Evolutionary conservation across 1,284 basidiomycete genomes (phyloP).

Genomic region (Marasmius fiardii): DNA sequence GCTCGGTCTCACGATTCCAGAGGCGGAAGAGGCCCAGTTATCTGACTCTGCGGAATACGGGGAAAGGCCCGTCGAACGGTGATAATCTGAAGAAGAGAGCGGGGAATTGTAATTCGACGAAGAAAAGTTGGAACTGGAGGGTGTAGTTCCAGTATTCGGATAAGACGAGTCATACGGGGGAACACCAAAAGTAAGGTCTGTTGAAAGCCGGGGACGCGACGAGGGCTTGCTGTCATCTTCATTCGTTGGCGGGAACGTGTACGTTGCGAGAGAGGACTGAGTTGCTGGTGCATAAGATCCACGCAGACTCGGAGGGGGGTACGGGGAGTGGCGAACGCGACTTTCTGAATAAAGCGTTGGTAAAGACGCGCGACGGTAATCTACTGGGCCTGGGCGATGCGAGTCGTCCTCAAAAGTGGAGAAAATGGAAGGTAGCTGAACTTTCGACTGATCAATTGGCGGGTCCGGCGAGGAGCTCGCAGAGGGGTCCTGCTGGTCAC

Average conservation of each 20-base stretch:
- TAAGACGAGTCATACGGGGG: conserved; percentile 41
- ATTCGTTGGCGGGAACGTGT: conserved; percentile 56
- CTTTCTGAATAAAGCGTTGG: conserved; percentile 55
- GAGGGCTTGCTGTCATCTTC: conserved; percentile 32
- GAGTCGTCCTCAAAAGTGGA: conserved; percentile 56
- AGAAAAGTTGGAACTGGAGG: conserved; percentile 44
- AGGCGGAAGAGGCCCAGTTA: conserved; percentile 42
- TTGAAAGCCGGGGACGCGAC: conserved; percentile 44
- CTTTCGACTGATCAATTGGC: conserved; percentile 41
- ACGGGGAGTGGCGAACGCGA: conserved; percentile 45
- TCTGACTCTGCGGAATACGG: conserved; percentile 42
- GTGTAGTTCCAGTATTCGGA: conserved; percentile 33
- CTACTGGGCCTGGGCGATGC: conserved; percentile 46
- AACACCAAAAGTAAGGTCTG: conserved; percentile 44
- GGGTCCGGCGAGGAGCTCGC: neutral
- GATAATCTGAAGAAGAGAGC: conserved; percentile 34
- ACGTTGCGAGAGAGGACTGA: conserved; percentile 47
- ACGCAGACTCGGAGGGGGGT: conserved; percentile 42
- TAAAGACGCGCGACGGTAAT: conserved; percentile 59
- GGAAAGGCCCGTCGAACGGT: conserved; percentile 31
- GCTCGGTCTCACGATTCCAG: conserved; percentile 50
- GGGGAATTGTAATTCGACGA: conserved; percentile 41
- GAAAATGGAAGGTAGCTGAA: conserved; percentile 71
- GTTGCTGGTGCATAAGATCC: conserved; percentile 39
- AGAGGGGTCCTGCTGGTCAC: neutral